phyloP scores from a whole-genome alignment of 169 alveolate species.

The Plasmodium gonderi region DNA sequence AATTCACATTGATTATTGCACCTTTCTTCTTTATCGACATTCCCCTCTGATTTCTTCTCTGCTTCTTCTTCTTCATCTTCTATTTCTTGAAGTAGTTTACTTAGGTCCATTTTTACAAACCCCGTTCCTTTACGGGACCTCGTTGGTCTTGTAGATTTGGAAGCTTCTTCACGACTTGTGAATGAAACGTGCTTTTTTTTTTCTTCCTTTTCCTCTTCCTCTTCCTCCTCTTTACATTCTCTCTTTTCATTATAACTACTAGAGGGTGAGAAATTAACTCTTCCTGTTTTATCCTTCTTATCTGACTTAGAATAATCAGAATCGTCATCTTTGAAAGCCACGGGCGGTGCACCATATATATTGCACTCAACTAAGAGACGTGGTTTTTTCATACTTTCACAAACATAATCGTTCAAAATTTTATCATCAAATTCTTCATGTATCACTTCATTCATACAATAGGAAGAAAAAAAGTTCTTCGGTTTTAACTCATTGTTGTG shows the following conservation, averaged over 20 bases:
- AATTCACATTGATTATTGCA: no score
- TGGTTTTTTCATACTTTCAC: not conserved
- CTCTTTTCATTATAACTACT: constrained; percentile 5
- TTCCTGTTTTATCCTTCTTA: not conserved
- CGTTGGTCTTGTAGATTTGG: not conserved
- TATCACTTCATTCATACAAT: not conserved
- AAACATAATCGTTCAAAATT: constrained; percentile 1
- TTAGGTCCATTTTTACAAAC: constrained; percentile 55
- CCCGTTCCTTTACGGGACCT: constrained; percentile 50
- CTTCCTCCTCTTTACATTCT: not conserved
- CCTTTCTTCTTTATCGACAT: not conserved
- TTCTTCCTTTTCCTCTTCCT: not conserved
- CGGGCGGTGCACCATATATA: constrained; percentile 52
- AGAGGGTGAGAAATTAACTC: not conserved
- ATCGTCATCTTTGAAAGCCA: constrained; percentile 44
- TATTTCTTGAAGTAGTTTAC: constrained; percentile 31
- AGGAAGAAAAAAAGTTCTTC: not conserved
- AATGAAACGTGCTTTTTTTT: constrained; percentile 8
- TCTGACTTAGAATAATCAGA: not conserved
- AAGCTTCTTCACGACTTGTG: not conserved
- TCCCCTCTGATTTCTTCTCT: not conserved
- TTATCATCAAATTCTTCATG: not conserved
- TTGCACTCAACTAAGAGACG: not conserved
- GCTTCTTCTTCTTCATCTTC: constrained; percentile 8
- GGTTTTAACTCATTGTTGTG: not conserved